A percentile compares a stretch with the other conserved stretches of the same genome.
Evolutionary conservation across 345 rosid genomes (phyloP).

Genomic region (Populus nigra): DNA sequence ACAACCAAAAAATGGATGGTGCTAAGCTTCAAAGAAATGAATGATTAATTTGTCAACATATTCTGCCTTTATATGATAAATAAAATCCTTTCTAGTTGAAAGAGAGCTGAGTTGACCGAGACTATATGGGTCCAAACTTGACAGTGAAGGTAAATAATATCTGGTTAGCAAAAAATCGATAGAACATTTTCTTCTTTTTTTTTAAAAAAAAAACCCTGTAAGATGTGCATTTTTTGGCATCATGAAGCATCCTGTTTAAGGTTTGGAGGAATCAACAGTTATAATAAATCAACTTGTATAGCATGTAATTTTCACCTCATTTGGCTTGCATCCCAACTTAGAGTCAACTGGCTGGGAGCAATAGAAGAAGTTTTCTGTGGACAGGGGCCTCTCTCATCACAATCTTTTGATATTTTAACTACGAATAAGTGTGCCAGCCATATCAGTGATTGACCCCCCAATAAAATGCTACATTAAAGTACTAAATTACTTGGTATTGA

Average conservation of each 20-base stretch:
- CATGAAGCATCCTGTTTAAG: not conserved
- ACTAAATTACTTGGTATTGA: not conserved
- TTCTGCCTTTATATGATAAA: not conserved
- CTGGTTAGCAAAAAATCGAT: not conserved
- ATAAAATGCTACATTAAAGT: not conserved
- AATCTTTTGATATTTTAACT: not conserved
- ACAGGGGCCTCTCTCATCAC: not conserved
- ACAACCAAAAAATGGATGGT: not conserved
- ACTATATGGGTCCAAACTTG: not conserved
- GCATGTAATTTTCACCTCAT: not conserved
- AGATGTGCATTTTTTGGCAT: not conserved
- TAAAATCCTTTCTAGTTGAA: not conserved
- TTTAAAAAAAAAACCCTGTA: not conserved
- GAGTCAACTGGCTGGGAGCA: not conserved
- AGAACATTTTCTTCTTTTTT: no score
- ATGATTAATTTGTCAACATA: not conserved
- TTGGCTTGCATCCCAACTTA: not conserved
- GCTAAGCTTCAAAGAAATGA: not conserved
- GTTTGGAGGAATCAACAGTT: not conserved
- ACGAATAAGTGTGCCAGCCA: not conserved
- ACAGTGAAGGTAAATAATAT: not conserved
- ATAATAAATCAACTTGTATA: not conserved
- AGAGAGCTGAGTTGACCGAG: not conserved
- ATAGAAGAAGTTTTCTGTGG: not conserved
- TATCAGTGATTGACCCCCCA: not conserved